Percentiles rank a stretch among this genome's conserved stretches.
Evolutionary conservation across 2,329 filamentous ascomycete species (phyloP).

Genomic region (Fusarium xyrophilum): DNA sequence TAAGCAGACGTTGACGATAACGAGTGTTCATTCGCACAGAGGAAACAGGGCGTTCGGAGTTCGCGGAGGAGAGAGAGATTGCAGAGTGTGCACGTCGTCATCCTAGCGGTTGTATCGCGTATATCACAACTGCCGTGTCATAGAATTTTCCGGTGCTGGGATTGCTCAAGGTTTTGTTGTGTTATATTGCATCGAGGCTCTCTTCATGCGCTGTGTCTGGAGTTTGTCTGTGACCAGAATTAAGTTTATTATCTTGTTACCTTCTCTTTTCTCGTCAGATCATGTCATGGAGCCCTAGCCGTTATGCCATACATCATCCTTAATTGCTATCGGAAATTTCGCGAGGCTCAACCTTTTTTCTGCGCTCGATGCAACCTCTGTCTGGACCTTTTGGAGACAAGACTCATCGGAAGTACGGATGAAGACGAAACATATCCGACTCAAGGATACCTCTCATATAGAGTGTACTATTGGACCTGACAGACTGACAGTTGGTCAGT

Average conservation of each 20-base stretch:
- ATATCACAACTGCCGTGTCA: not conserved
- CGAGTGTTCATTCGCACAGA: not conserved
- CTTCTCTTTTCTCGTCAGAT: not conserved
- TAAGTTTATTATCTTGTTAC: not conserved
- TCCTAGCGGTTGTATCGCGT: not conserved
- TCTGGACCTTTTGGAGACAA: accelerated
- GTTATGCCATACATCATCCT: not conserved
- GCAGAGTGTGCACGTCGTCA: not conserved
- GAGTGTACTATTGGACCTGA: accelerated
- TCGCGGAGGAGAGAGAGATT: not conserved
- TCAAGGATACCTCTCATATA: too few species aligned
- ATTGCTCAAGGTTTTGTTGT: not conserved
- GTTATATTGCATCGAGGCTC: not conserved
- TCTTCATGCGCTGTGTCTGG: not conserved
- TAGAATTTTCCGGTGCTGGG: not conserved
- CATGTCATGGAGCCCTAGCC: not conserved
- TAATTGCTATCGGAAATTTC: not conserved
- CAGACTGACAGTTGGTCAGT: too few species aligned
- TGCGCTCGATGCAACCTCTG: accelerated
- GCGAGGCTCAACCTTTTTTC: too few species aligned
- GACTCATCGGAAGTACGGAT: not conserved
- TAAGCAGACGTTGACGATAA: not conserved
- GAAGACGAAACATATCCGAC: accelerated
- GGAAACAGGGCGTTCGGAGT: not conserved
- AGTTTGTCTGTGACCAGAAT: not conserved